Evolutionary conservation across 129 eudicot genomes (phyloP).

Genomic region (Saposhnikovia divaricata): DNA sequence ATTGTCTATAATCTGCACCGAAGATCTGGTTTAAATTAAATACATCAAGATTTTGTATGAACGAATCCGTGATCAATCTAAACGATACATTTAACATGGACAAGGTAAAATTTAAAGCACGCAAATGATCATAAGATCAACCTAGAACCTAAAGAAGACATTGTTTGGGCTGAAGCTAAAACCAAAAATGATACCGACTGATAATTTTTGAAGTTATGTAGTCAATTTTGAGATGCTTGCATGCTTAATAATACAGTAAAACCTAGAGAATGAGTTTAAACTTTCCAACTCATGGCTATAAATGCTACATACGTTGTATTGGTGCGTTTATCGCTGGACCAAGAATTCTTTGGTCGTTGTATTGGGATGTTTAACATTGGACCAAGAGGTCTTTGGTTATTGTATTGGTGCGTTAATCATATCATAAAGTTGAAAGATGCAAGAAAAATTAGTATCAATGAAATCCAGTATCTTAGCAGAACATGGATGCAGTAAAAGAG

Average conservation of each 20-base stretch:
- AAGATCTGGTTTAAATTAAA: not conserved
- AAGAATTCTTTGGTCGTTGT: too few relatives aligned
- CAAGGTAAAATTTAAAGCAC: not conserved
- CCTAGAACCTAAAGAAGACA: not conserved
- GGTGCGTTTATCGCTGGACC: too few relatives aligned
- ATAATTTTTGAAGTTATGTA: not conserved
- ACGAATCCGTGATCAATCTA: not conserved
- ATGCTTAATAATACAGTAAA: not conserved
- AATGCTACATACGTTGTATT: not conserved
- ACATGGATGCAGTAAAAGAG: conserved; percentile 3
- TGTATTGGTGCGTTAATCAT: not conserved
- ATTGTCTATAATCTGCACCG: not conserved
- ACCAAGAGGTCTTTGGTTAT: too few relatives aligned
- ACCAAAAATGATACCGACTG: not conserved
- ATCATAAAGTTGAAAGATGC: too few relatives aligned
- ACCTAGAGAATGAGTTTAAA: not conserved
- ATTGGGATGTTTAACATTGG: too few relatives aligned
- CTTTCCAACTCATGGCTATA: not conserved
- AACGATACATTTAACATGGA: not conserved
- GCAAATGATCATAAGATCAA: not conserved
- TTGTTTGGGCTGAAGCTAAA: not conserved
- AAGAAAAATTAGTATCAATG: not conserved
- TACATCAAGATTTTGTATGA: not conserved
- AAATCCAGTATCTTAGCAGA: not conserved
- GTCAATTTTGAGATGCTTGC: not conserved